These are phyloP conservation scores for Eucalyptus brandiana DNA, from an alignment of 345 rosid species.

Conservation along the genomic window DNA sequence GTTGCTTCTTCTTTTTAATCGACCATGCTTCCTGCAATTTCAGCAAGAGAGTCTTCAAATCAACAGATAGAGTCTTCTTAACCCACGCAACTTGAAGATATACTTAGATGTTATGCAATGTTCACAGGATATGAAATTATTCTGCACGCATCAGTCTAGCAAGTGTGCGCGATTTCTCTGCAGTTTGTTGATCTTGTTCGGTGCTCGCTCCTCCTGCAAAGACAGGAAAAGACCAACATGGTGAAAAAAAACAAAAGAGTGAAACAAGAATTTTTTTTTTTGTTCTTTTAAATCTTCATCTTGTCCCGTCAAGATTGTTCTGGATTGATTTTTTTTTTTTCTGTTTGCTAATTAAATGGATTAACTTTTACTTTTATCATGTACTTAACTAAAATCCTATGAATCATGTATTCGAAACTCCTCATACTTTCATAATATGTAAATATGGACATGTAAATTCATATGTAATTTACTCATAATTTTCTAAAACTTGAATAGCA, in stretches of 20 bases:
- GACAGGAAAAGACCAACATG: neutral
- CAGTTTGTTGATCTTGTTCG: neutral
- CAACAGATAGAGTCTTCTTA: neutral
- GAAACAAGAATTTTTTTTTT: neutral
- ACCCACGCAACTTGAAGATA: neutral
- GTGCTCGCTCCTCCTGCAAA: neutral
- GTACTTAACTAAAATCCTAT: neutral
- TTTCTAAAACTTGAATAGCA: neutral
- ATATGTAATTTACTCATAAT: neutral
- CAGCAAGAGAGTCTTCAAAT: neutral
- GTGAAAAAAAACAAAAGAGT: neutral
- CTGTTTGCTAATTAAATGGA: neutral
- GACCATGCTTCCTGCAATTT: neutral
- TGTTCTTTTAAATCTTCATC: neutral
- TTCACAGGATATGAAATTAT: neutral
- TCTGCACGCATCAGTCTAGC: neutral
- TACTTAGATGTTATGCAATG: neutral
- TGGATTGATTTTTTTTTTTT: neutral
- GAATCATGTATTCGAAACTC: neutral
- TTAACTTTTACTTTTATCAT: neutral
- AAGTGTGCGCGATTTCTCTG: neutral
- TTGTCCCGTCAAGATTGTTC: neutral
- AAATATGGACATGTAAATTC: neutral
- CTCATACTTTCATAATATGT: neutral
- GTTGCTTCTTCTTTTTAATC: neutral